Percentiles rank a stretch among this genome's conserved stretches.
Evolutionary conservation across 306 rosid genomes (phyloP).

Genomic region (Lagenaria siceraria): DNA sequence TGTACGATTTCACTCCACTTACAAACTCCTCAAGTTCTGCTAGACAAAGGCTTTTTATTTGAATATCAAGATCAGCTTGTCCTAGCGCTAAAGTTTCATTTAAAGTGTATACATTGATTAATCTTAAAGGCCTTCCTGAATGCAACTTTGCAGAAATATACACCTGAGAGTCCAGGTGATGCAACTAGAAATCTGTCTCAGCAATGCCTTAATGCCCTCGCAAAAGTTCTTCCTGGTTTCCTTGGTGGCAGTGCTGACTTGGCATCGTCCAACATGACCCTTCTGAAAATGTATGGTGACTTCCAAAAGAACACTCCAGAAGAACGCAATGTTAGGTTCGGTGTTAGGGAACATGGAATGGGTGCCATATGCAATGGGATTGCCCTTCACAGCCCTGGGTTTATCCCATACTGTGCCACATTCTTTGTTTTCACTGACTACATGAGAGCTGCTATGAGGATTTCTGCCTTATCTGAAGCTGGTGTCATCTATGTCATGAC

Average conservation of each 20-base stretch:
- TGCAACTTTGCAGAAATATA: slow-evolving; percentile 60
- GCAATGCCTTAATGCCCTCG: slow-evolving; percentile 85
- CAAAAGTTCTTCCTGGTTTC: slow-evolving; percentile 74
- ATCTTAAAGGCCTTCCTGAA: slow-evolving; percentile 11
- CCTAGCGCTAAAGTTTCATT: background rate
- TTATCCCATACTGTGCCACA: slow-evolving; percentile 92
- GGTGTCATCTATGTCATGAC: slow-evolving; percentile 93
- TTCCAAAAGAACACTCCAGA: slow-evolving; percentile 82
- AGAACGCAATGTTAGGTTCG: slow-evolving; percentile 88
- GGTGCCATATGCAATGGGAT: slow-evolving; percentile 96
- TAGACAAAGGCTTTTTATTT: background rate
- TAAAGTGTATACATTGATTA: background rate
- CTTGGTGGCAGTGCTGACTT: slow-evolving; percentile 99
- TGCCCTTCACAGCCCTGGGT: slow-evolving; percentile 86
- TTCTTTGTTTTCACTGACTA: slow-evolving; percentile 98
- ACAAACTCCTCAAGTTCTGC: background rate
- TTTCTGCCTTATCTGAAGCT: slow-evolving; percentile 64
- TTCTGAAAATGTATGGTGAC: slow-evolving; percentile 70
- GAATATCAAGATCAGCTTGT: background rate
- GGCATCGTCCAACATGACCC: slow-evolving; percentile 98
- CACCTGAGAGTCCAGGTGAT: slow-evolving; percentile 86
- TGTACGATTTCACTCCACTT: background rate
- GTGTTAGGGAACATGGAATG: slow-evolving; percentile 96
- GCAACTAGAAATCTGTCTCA: slow-evolving; percentile 93
- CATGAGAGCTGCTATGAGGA: slow-evolving; percentile 95